Conservation (phyloP, 148 eudicot species). For the Rhododendron simsii region DNA sequence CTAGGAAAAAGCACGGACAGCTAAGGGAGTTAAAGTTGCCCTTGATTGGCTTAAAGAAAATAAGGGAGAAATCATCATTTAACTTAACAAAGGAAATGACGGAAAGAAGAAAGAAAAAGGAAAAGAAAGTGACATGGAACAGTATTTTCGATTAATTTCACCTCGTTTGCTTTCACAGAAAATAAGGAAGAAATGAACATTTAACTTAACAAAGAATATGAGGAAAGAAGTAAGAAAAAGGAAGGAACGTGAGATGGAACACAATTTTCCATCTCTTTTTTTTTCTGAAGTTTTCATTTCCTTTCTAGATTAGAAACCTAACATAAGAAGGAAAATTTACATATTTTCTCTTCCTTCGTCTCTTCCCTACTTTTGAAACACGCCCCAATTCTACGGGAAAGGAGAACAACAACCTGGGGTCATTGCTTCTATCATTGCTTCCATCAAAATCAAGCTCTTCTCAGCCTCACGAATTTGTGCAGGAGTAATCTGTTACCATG, state of each 20-base stretch:
- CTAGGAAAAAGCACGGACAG: background rate
- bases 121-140: background rate
- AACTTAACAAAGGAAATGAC: background rate
- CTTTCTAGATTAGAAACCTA: background rate
- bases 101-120: background rate
- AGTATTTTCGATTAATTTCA: background rate
- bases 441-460: constrained; percentile 84
- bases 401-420: constrained; percentile 61
- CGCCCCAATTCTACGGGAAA: background rate
- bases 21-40: background rate
- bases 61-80: background rate
- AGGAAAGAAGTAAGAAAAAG: background rate
- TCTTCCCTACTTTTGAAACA: background rate
- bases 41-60: background rate
- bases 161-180: background rate
- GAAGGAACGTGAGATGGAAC: background rate
- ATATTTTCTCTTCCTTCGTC: background rate
- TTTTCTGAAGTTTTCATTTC: background rate
- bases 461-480: constrained; percentile 99
- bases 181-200: background rate
- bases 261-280: background rate
- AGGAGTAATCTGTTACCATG: constrained; percentile 64
- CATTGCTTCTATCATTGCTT: constrained; percentile 94
- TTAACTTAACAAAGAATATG: background rate
- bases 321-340: background rate